Base-by-base conservation (phyloP, 2,329 filamentous ascomycete genomes). In the Aureobasidium sp. region DNA sequence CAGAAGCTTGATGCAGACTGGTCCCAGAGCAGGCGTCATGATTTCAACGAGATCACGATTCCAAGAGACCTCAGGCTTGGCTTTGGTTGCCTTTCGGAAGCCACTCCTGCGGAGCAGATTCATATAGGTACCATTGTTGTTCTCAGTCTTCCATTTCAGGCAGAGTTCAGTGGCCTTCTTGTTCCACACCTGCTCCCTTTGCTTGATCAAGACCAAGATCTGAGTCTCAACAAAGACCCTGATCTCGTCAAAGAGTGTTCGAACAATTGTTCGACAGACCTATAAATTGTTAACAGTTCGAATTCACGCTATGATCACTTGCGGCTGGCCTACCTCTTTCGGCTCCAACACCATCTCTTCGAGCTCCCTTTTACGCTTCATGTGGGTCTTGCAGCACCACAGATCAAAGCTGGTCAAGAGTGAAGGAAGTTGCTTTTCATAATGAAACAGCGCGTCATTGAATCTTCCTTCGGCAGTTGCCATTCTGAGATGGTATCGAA, bases 391-490 rank as follows among this genome's bases (percentile, higher is more conserved):
- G 21, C 17, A 29, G n/a, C 30, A 49, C 41, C 41, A 45, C 14
- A 45, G 27, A n/a, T 45, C 34, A 12, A 39, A 17, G 16, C 58
- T 49, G 30, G 56, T 19, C 10, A 25, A 16, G 4, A 37, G 32
- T 4, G 40, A 37, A 4, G 40, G 45, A 3, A 53, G 17, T 16
- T 58, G 56, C 12, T 30, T 16, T 2, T 45, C 41, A 17, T 27
- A 24, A 14, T 45, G 41, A 8, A 45, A 45, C 4, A 22, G 3
- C 6, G 55, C 52, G 2, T 59, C 55, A 17, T 58, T 59, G 22
- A 58, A 54, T 6, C 54, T 38, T 5, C 41, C 55, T n/a, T 57
- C 54, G 16, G 47, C 55, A 4, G 59, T 58, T 6, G 55, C 19
- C 5, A 38, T 4, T 5, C 29, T 55, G 12, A 59, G 27, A 12